Percentiles rank a stretch among this genome's conserved stretches.
Evolutionary conservation across 495 filamentous ascomycete genomes (phyloP).

Genomic region (Talaromyces adpressus): DNA sequence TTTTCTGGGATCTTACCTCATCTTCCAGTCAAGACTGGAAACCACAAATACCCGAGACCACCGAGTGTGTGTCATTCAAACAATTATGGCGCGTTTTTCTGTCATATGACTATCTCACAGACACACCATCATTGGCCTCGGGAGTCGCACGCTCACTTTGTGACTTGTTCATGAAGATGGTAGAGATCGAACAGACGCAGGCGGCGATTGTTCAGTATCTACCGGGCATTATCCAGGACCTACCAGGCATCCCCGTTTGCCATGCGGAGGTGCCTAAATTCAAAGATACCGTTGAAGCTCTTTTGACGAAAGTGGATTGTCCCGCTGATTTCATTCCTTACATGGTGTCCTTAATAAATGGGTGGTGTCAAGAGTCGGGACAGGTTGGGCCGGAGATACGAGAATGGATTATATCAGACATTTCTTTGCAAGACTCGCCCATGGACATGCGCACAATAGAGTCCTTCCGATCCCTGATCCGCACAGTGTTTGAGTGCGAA

Average conservation of each 20-base stretch:
- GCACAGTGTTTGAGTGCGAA: constrained; percentile 15
- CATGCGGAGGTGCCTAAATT: not conserved
- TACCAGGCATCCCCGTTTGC: not conserved
- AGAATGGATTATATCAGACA: constrained; percentile 22
- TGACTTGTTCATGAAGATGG: constrained; percentile 25
- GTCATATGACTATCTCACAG: constrained; percentile 39
- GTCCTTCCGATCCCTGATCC: constrained; percentile 32
- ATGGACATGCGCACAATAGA: constrained; percentile 38
- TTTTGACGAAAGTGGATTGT: not conserved
- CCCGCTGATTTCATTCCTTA: not conserved
- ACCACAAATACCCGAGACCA: not conserved
- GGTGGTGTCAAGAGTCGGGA: not conserved
- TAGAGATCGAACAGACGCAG: constrained; percentile 21
- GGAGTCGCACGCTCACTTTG: constrained; percentile 26
- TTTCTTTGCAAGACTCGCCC: constrained; percentile 26
- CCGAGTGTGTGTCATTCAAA: constrained; percentile 16
- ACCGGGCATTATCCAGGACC: not conserved
- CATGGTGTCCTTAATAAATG: not conserved
- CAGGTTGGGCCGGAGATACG: not conserved
- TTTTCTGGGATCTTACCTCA: not conserved
- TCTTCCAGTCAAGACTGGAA: not conserved
- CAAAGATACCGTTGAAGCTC: not conserved
- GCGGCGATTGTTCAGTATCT: not conserved
- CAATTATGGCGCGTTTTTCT: constrained; percentile 38
- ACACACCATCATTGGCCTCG: constrained; percentile 17